A percentile compares a stretch with the other conserved stretches of the same genome.
These are phyloP conservation scores for Russula sp. DNA, from an alignment of 768 basidiomycete species.

Conservation along the genomic window DNA sequence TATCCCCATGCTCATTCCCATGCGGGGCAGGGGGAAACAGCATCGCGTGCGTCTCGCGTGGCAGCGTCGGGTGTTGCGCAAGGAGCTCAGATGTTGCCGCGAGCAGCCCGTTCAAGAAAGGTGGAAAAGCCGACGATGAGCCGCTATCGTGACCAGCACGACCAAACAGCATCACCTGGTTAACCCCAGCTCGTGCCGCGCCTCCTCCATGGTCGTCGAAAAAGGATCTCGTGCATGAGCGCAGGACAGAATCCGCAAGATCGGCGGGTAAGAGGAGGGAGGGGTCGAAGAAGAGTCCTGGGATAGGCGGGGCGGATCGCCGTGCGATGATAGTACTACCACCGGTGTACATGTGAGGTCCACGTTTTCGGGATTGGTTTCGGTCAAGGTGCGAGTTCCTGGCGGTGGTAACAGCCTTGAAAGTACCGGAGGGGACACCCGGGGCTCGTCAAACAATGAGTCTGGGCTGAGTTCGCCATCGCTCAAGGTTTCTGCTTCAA, in stretches of 20 bases:
- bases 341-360: background rate
- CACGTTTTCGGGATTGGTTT: slow-evolving; percentile 9
- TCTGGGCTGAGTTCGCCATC: slow-evolving; percentile 35
- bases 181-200: slow-evolving; percentile 37
- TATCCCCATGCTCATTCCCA: background rate
- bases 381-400: slow-evolving; percentile 10
- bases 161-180: slow-evolving; percentile 89
- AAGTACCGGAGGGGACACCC: slow-evolving; percentile 3
- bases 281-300: slow-evolving; percentile 62
- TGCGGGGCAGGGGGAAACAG: slow-evolving; percentile 51
- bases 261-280: slow-evolving; percentile 48
- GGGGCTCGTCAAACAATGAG: slow-evolving; percentile 53
- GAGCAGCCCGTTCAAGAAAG: slow-evolving; percentile 54
- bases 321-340: slow-evolving; percentile 31
- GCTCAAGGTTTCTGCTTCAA: slow-evolving; percentile 1
- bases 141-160: slow-evolving; percentile 37
- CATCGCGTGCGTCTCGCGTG: slow-evolving; percentile 47
- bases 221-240: slow-evolving; percentile 56
- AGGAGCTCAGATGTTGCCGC: slow-evolving; percentile 47
- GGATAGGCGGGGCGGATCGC: slow-evolving; percentile 52
- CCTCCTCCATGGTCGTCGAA: slow-evolving; percentile 38
- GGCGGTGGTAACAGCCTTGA: slow-evolving; percentile 1
- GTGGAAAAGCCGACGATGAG: slow-evolving; percentile 49
- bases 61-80: slow-evolving; percentile 48
- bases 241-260: slow-evolving; percentile 48